Base-by-base conservation (phyloP, 805 yeast species). In the Ogataea pignaliae region DNA sequence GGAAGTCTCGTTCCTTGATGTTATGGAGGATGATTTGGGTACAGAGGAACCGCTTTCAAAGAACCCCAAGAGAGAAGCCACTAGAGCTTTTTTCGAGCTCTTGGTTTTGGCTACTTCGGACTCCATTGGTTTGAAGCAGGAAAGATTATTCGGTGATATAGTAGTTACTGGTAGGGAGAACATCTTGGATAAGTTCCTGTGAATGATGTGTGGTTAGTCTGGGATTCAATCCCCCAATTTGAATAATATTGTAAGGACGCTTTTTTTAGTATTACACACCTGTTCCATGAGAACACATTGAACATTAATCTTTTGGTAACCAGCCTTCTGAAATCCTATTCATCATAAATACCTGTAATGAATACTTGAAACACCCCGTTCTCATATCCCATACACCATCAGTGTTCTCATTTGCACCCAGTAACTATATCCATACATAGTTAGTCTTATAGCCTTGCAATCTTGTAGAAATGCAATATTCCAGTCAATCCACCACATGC, bases 71-170 rank as follows among this genome's bases (percentile, higher is more conserved):
- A 68, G 72, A 51, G 82, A 83, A 53, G 87, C 88, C 16, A 79
- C 88, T 2, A 75, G 79, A 54, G 72, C 86, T 42, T 89, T 89
- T 64, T 89, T 88, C 56, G 95, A 89, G 60, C 61, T 89, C 59
- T 70, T 89, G 53, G 91, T 88, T 3, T 70, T 89, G 45, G 95
- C 95, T 2, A 83, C 93, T 6, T 72, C 79, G 37, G 89, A 84
- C 53, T 82, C 91, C 42, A 67, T 89, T 37, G 67, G 69, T 13
- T 62, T 88, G 35, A 64, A 76, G 32, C 96, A 88, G 65, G 70
- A 72, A 8, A 68, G 67, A 34, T 54, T 83, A 16, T 87, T 81
- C 51, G 83, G 82, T 4, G 78, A 75, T 33, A 81, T 88, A 44
- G 53, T 50, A n/a, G 71, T 86, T 32, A 59, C 50, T 21, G 48